Conservation (phyloP, 2,329 filamentous ascomycete species). For the Paecilomyces sp. region DNA sequence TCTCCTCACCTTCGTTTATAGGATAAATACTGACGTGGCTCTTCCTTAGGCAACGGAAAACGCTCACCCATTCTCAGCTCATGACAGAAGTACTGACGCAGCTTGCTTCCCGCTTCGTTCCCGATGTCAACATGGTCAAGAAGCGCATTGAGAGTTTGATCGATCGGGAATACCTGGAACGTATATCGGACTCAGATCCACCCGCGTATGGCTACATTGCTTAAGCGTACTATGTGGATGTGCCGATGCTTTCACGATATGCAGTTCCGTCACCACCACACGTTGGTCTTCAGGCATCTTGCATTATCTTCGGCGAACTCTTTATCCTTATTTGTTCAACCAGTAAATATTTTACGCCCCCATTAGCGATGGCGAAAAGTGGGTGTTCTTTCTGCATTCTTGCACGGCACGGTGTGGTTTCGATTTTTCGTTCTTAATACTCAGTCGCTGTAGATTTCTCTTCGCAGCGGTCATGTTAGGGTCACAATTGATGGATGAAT, state of each 20-base stretch:
- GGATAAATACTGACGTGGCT: constrained; percentile 2
- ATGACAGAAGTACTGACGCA: constrained; percentile 46
- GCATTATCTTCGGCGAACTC: background rate
- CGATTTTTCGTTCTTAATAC: background rate
- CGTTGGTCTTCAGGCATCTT: background rate
- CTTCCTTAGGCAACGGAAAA: constrained; percentile 39
- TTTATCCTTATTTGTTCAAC: background rate
- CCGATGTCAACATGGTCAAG: constrained; percentile 48
- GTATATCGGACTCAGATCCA: constrained; percentile 32
- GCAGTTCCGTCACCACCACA: background rate
- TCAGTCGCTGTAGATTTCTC: background rate
- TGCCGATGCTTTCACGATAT: background rate
- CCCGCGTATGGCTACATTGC: constrained; percentile 41
- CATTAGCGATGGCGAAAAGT: background rate
- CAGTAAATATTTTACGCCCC: background rate
- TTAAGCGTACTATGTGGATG: constrained; percentile 11
- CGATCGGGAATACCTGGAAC: constrained; percentile 47
- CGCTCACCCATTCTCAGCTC: constrained; percentile 39
- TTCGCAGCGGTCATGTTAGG: background rate
- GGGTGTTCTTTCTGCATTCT: background rate
- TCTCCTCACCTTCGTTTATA: background rate
- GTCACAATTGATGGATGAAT: background rate
- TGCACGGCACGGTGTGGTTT: background rate
- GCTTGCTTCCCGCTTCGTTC: constrained; percentile 41
- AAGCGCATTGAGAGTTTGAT: constrained; percentile 47